phyloP scores from a whole-genome alignment of 2,329 filamentous ascomycete genomes.

The Lecanoromycetidae sp. region DNA sequence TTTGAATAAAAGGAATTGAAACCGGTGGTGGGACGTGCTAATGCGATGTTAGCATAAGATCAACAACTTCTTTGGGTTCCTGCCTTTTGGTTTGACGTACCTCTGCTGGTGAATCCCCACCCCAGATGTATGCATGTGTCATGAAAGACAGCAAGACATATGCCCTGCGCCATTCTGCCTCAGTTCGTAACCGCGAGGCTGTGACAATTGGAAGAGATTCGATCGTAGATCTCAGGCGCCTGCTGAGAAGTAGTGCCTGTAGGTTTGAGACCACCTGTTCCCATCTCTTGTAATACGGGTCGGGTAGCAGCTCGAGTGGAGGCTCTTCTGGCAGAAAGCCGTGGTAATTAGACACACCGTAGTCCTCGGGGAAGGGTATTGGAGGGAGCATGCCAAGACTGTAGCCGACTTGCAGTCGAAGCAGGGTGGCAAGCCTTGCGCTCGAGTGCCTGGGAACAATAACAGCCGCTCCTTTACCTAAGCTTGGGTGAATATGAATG shows the following conservation, averaged over 20 bases:
- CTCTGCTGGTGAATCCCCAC: conserved; percentile 60
- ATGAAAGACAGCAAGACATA: conserved; percentile 70
- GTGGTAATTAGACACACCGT: conserved; percentile 52
- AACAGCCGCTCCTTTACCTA: no score
- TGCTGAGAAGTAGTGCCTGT: conserved; percentile 74
- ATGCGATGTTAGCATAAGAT: neutral
- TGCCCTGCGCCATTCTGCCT: conserved; percentile 82
- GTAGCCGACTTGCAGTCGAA: no score
- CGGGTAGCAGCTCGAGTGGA: conserved; percentile 68
- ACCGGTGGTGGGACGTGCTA: conserved; percentile 64
- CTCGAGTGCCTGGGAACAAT: no score
- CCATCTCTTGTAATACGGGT: conserved; percentile 92
- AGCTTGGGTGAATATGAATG: no score
- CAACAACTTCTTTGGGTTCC: neutral
- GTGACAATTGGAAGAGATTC: conserved; percentile 73
- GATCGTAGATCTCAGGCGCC: conserved; percentile 66
- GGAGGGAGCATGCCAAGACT: conserved; percentile 38
- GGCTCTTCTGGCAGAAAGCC: conserved; percentile 79
- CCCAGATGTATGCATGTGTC: conserved; percentile 82
- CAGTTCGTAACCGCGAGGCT: conserved; percentile 66
- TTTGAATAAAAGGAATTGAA: conserved; percentile 66
- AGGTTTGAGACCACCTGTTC: conserved; percentile 76
- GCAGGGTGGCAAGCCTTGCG: no score
- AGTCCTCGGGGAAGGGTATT: conserved; percentile 51
- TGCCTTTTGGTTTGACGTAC: conserved; percentile 32